phyloP scores from a whole-genome alignment of 106 monocot genomes.

The Apostasia ramifera region DNA sequence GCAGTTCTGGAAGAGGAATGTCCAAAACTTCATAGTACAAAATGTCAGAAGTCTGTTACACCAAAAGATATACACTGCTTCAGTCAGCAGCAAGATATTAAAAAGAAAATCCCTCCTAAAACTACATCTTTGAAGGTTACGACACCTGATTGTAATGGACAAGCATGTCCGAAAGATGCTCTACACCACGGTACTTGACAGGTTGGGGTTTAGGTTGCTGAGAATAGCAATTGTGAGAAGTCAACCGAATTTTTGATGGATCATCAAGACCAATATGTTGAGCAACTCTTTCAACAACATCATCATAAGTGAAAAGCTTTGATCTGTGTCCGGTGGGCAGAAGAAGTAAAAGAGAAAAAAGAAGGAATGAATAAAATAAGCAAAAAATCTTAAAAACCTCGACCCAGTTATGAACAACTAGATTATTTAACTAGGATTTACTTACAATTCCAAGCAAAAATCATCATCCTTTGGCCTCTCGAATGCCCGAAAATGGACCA shows the following conservation, averaged over 20 bases:
- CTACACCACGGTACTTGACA: constrained; percentile 86
- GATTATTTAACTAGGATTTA: neutral
- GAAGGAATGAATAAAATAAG: neutral
- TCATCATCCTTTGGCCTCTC: constrained; percentile 98
- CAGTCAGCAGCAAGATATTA: neutral
- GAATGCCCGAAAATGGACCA: constrained; percentile 89
- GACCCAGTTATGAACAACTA: neutral
- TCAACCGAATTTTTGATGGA: constrained; percentile 86
- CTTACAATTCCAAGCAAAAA: constrained; percentile 95
- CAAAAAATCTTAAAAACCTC: neutral
- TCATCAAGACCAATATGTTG: constrained; percentile 75
- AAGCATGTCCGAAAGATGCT: constrained; percentile 90
- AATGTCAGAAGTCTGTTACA: constrained; percentile 86
- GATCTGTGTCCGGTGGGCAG: constrained; percentile 37
- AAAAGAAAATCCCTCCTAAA: neutral
- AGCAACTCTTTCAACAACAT: constrained; percentile 95
- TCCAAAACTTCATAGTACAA: constrained; percentile 94
- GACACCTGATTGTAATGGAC: constrained; percentile 94
- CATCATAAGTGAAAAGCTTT: constrained; percentile 82
- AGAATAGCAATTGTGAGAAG: constrained; percentile 98
- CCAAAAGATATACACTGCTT: constrained; percentile 1
- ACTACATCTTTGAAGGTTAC: neutral
- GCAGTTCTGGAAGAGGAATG: constrained; percentile 93
- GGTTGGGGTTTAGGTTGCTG: constrained; percentile 99
- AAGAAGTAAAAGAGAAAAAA: constrained; percentile 4